phyloP scores from a whole-genome alignment of 306 rosid species.

The Bauhinia variegata region DNA sequence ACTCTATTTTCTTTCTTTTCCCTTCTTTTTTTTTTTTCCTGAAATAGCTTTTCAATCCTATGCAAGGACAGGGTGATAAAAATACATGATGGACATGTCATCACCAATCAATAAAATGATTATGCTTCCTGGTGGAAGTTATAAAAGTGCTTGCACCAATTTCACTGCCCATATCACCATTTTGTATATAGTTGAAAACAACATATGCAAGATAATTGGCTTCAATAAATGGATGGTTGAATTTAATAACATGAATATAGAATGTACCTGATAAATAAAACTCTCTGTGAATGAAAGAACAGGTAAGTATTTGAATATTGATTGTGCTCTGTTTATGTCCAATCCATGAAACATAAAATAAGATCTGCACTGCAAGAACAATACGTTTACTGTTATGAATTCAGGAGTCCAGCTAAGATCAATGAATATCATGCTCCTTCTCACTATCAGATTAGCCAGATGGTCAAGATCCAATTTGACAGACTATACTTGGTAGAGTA shows the following conservation, averaged over 20 bases:
- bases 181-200: conserved; percentile 24
- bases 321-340: conserved; percentile 70
- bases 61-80: not conserved
- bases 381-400: no score
- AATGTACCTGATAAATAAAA: conserved; percentile 83
- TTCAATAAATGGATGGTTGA: conserved; percentile 19
- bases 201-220: not conserved
- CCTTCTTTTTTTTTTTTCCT: no score
- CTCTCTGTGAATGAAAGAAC: conserved; percentile 86
- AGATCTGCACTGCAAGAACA: conserved; percentile 87
- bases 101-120: not conserved
- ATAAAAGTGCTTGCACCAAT: conserved; percentile 7
- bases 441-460: not conserved
- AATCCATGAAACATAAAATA: conserved; percentile 93
- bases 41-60: not conserved
- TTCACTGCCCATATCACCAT: not conserved
- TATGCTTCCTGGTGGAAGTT: conserved; percentile 19
- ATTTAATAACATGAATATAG: conserved; percentile 26
- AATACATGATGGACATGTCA: not conserved
- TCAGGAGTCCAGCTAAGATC: not conserved
- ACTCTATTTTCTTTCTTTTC: not conserved
- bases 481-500: not conserved
- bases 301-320: conserved; percentile 73
- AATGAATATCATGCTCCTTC: not conserved
- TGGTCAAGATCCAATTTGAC: no score